phyloP scores from a whole-genome alignment of 805 yeast species.

The Cyberlindnera americana region DNA sequence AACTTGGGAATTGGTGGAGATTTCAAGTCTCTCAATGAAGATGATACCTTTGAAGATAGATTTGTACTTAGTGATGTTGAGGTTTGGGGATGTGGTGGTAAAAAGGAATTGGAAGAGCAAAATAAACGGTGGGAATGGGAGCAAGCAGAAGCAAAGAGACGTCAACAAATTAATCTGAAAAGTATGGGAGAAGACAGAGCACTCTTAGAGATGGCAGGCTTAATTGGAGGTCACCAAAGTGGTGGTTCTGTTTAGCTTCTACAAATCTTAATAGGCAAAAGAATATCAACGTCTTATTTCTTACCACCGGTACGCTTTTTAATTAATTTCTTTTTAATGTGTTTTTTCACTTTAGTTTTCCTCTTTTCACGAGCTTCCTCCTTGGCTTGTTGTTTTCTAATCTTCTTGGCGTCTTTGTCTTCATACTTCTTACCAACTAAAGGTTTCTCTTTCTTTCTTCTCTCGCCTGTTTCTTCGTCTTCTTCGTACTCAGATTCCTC shows the following conservation, averaged over 20 bases:
- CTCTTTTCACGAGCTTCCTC: conserved; percentile 77
- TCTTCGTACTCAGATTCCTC: conserved; percentile 29
- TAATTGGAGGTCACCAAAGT: conserved; percentile 46
- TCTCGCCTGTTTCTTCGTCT: conserved; percentile 33
- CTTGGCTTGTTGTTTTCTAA: conserved; percentile 71
- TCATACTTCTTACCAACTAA: conserved; percentile 73
- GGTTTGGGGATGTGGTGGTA: conserved; percentile 90
- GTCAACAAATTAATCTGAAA: conserved; percentile 65
- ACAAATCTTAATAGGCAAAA: too few relatives aligned
- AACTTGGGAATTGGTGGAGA: conserved; percentile 58
- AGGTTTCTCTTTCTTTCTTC: conserved; percentile 36
- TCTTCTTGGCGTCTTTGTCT: conserved; percentile 74
- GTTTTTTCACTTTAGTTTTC: conserved; percentile 78
- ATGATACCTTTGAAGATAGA: conserved; percentile 58
- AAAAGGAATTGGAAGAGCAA: conserved; percentile 74
- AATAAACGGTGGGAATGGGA: conserved; percentile 87
- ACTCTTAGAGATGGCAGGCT: conserved; percentile 76
- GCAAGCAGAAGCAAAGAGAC: conserved; percentile 73
- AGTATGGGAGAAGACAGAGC: conserved; percentile 80
- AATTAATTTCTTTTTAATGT: conserved; percentile 71
- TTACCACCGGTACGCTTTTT: conserved; percentile 42
- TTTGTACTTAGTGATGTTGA: conserved; percentile 73
- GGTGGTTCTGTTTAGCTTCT: conserved; percentile 43
- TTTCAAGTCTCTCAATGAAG: conserved; percentile 34
- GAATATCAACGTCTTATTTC: too few relatives aligned